Evolutionary conservation across 805 yeast genomes (phyloP).

Genomic region (Teunomyces cretensis): DNA sequence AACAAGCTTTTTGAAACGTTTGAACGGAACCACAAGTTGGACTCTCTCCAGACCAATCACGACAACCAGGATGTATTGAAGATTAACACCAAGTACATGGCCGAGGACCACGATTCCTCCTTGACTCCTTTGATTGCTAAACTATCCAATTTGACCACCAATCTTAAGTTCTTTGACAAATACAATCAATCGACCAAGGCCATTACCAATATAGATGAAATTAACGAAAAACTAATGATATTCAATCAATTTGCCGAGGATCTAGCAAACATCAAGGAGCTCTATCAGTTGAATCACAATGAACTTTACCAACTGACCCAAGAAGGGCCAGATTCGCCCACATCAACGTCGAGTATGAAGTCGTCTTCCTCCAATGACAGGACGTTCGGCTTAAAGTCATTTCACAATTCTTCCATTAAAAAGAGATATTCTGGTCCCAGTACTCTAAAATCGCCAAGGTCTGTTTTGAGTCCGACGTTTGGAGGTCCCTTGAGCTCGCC

Average conservation of each 20-base stretch:
- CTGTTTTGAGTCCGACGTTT: neutral
- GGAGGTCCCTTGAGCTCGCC: neutral
- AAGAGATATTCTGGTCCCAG: constrained; percentile 25
- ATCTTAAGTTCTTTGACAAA: constrained; percentile 37
- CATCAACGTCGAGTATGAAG: constrained; percentile 5
- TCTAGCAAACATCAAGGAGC: constrained; percentile 23
- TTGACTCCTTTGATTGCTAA: constrained; percentile 25
- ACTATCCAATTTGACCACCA: constrained; percentile 31
- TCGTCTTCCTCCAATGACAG: constrained; percentile 8
- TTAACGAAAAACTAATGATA: constrained; percentile 36
- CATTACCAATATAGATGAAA: constrained; percentile 28
- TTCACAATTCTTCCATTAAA: constrained; percentile 31
- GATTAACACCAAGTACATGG: neutral
- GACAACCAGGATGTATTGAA: constrained; percentile 19
- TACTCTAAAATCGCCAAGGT: neutral
- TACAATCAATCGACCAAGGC: constrained; percentile 32
- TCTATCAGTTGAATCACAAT: constrained; percentile 27
- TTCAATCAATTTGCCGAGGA: constrained; percentile 37
- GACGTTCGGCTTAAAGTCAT: constrained; percentile 27
- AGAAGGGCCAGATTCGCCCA: constrained; percentile 9
- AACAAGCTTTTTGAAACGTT: constrained; percentile 27
- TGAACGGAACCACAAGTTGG: constrained; percentile 9
- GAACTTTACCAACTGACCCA: constrained; percentile 13
- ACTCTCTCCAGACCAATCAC: neutral
- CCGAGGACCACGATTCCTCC: neutral